Percentiles rank a stretch among this genome's conserved stretches.
Conservation (phyloP, 73 alveolate genomes). For the Blepharisma stoltei region DNA sequence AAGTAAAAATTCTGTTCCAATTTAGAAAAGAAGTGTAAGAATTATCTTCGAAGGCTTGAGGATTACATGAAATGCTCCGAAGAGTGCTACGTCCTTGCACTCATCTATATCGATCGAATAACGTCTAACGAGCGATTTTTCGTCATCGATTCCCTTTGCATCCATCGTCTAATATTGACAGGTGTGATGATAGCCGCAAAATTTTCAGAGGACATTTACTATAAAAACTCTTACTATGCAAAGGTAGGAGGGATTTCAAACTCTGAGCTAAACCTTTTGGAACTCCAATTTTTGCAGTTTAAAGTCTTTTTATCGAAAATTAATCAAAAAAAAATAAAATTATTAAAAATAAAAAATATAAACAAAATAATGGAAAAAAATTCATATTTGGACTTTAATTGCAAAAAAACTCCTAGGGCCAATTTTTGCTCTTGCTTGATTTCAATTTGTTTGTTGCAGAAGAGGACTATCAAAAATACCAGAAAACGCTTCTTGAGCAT, state of each 20-base stretch:
- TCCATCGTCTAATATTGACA: conserved; percentile 63
- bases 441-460: conserved; percentile 53
- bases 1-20: no score
- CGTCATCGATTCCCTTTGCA: conserved; percentile 43
- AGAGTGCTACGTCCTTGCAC: conserved; percentile 9
- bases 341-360: no score
- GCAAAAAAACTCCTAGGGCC: no score
- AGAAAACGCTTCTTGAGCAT: conserved; percentile 33
- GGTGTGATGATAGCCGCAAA: conserved; percentile 63
- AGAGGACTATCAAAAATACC: conserved; percentile 54
- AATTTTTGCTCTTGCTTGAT: conserved; percentile 62
- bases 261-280: conserved; percentile 58
- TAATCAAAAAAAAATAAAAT: no score
- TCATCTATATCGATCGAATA: conserved; percentile 12
- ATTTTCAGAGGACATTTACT: conserved; percentile 67
- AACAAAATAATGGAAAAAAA: no score
- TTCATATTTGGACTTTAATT: no score
- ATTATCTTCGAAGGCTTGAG: conserved; percentile 4
- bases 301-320: no score
- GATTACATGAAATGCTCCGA: conserved; percentile 22
- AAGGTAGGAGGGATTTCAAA: conserved; percentile 73
- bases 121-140: conserved; percentile 35
- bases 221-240: conserved; percentile 64
- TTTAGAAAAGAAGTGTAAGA: no score
- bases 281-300: conserved; percentile 63